A percentile compares a stretch with the other conserved stretches of the same genome.
These are phyloP conservation scores for Sorghum bicolor DNA, from an alignment of 176 grass and related monocot species.

Conservation along the genomic window Sorghum_bicolor_NCBIv3 NC_012879.2:13972501-13973000, in stretches of 20 bases:
- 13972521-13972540: neutral
- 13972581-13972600: neutral
- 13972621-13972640: neutral
- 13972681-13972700: neutral
- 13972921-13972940: neutral
- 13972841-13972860: neutral
- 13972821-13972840: neutral
- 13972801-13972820: neutral
- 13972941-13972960: neutral
- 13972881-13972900: neutral
- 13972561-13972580: neutral
- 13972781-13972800: neutral
- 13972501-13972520: neutral
- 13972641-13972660: neutral
- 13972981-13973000: neutral
- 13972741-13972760: neutral
- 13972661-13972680: neutral
- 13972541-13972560: too few species aligned
- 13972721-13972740: neutral
- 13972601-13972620: neutral
- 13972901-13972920: neutral
- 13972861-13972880: neutral
- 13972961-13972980: neutral
- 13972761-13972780: neutral
- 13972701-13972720: neutral